Evolutionary conservation across 2,329 filamentous ascomycete genomes (phyloP).

Genomic region (Ophiostoma angusticollis): DNA sequence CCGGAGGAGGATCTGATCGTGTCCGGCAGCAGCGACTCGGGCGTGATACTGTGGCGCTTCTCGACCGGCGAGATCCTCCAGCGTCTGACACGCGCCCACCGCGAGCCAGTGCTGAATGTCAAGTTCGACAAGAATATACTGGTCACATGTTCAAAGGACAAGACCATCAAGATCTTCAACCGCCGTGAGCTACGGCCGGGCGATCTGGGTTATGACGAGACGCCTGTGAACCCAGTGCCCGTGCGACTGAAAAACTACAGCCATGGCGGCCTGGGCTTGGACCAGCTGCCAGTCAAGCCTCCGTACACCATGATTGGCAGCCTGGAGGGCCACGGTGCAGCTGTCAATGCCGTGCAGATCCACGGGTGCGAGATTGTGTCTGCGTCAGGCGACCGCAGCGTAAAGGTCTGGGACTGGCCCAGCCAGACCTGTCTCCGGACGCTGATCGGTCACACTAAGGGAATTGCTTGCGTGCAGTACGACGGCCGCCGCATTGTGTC

Average conservation of each 20-base stretch:
- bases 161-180: constrained; percentile 93
- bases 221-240: constrained; percentile 36
- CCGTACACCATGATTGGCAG: constrained; percentile 68
- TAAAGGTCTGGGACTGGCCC: constrained; percentile 91
- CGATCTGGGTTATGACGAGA: constrained; percentile 40
- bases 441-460: constrained; percentile 78
- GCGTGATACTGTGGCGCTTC: constrained; percentile 85
- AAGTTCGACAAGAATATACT: constrained; percentile 84
- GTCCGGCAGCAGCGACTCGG: constrained; percentile 85
- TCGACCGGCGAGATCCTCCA: constrained; percentile 78
- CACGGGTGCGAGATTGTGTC: constrained; percentile 78
- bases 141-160: constrained; percentile 95
- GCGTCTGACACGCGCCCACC: constrained; percentile 62
- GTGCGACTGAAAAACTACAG: constrained; percentile 41
- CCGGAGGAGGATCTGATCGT: constrained; percentile 86
- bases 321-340: constrained; percentile 74
- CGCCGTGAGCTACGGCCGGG: constrained; percentile 52
- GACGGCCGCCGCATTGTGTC: constrained; percentile 89
- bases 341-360: constrained; percentile 93
- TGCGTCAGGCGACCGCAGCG: constrained; percentile 81
- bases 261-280: constrained; percentile 32
- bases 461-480: constrained; percentile 95
- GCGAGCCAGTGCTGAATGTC: constrained; percentile 85
- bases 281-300: constrained; percentile 40
- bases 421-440: constrained; percentile 64